These are phyloP conservation scores for Rhynchospora pubera DNA, from an alignment of 176 grass and related monocot genomes.

Conservation along the genomic window DNA sequence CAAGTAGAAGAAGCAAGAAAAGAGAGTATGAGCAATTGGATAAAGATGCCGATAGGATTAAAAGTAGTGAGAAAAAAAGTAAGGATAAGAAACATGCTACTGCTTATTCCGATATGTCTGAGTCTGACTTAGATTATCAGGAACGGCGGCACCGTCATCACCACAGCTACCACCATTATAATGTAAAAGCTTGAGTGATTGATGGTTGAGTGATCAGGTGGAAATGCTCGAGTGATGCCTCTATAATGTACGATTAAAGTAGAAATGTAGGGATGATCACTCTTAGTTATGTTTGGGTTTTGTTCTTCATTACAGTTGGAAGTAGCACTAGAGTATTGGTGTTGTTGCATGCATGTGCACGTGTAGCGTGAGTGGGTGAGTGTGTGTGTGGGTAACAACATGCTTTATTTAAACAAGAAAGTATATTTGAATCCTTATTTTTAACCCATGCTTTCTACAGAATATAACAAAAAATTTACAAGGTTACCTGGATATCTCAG, in stretches of 20 bases:
- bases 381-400: no score
- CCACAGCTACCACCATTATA: background rate
- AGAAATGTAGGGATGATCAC: background rate
- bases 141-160: background rate
- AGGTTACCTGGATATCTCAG: no score
- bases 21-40: conserved; percentile 12
- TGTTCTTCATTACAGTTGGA: background rate
- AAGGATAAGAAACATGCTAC: background rate
- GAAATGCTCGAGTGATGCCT: background rate
- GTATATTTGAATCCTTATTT: no score
- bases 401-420: no score
- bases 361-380: no score
- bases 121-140: background rate
- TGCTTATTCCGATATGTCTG: background rate
- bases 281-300: background rate
- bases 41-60: background rate
- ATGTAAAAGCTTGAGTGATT: background rate
- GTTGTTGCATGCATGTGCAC: no score
- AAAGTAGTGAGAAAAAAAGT: background rate
- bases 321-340: background rate
- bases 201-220: background rate
- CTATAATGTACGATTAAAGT: background rate
- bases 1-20: conserved; percentile 27
- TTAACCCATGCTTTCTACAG: no score
- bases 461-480: no score